Conservation (phyloP, 75 land plant genomes). For the Picea sitchensis region DNA sequence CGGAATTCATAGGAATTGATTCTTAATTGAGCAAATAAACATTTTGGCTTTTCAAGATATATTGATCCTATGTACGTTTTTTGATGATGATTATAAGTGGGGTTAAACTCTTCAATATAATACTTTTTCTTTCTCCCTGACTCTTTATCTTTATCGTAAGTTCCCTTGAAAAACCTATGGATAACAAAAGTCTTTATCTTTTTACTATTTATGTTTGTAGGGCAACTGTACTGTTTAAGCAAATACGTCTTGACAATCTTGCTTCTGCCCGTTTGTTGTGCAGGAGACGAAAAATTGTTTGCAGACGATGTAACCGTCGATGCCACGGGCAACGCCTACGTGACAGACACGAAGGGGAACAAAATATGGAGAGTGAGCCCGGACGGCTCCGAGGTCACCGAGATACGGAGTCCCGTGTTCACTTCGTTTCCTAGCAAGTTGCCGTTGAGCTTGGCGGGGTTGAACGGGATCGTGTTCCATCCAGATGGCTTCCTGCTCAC, state of each 20-base stretch:
- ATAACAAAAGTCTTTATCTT: too few relatives aligned
- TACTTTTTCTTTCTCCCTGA: too few relatives aligned
- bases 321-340: slow-evolving; percentile 53
- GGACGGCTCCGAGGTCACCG: slow-evolving; percentile 29
- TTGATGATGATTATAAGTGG: too few relatives aligned
- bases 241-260: not conserved
- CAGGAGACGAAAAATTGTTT: slow-evolving; percentile 37
- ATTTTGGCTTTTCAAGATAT: too few relatives aligned
- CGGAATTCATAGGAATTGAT: too few relatives aligned
- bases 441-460: slow-evolving; percentile 41
- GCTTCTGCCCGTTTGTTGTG: not conserved
- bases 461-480: slow-evolving; percentile 73
- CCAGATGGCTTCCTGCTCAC: slow-evolving; percentile 61
- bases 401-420: slow-evolving; percentile 36
- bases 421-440: slow-evolving; percentile 8
- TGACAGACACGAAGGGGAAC: slow-evolving; percentile 47
- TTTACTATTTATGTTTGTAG: too few relatives aligned
- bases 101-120: too few relatives aligned
- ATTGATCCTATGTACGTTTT: too few relatives aligned
- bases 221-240: too few relatives aligned
- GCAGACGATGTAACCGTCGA: slow-evolving; percentile 81
- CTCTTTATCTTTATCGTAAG: too few relatives aligned
- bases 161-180: too few relatives aligned
- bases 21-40: too few relatives aligned
- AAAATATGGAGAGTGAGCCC: slow-evolving; percentile 66